phyloP scores from a whole-genome alignment of 2,329 filamentous ascomycete species.

The Diaporthe vaccinii region DNA sequence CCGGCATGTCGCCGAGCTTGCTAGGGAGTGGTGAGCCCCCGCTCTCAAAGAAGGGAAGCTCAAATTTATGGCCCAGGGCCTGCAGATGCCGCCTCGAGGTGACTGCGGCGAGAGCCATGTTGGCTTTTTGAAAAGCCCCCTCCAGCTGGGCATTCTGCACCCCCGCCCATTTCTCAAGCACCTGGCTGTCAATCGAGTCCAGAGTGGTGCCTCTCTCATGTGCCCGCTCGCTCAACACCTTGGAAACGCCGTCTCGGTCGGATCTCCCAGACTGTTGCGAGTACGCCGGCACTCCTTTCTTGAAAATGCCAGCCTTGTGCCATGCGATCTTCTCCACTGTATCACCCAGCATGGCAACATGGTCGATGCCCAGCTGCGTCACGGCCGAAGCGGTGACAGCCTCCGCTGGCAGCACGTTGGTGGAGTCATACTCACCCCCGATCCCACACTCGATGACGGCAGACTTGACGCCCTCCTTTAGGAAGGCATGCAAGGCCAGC shows the following conservation, averaged over 20 bases:
- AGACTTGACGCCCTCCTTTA: slow-evolving; percentile 79
- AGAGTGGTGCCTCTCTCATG: slow-evolving; percentile 63
- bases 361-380: slow-evolving; percentile 87
- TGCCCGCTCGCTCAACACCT: slow-evolving; percentile 61
- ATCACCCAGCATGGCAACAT: slow-evolving; percentile 82
- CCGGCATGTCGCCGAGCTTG: slow-evolving; percentile 55
- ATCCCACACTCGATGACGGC: slow-evolving; percentile 95
- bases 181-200: slow-evolving; percentile 56
- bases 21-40: slow-evolving; percentile 43
- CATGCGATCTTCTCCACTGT: slow-evolving; percentile 87
- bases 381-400: slow-evolving; percentile 80
- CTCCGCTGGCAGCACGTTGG: slow-evolving; percentile 79
- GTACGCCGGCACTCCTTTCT: slow-evolving; percentile 73
- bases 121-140: slow-evolving; percentile 69
- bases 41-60: slow-evolving; percentile 63
- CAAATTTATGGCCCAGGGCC: slow-evolving; percentile 35
- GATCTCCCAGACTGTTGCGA: slow-evolving; percentile 63
- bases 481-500: slow-evolving; percentile 86
- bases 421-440: slow-evolving; percentile 92
- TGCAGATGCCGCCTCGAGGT: slow-evolving; percentile 58
- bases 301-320: slow-evolving; percentile 94
- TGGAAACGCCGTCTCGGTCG: slow-evolving; percentile 44
- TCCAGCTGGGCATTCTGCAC: slow-evolving; percentile 59
- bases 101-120: slow-evolving; percentile 68
- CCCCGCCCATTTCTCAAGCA: slow-evolving; percentile 46